Base-by-base conservation (phyloP, 140 eudicot species). In the Stevia rebaudiana region DNA sequence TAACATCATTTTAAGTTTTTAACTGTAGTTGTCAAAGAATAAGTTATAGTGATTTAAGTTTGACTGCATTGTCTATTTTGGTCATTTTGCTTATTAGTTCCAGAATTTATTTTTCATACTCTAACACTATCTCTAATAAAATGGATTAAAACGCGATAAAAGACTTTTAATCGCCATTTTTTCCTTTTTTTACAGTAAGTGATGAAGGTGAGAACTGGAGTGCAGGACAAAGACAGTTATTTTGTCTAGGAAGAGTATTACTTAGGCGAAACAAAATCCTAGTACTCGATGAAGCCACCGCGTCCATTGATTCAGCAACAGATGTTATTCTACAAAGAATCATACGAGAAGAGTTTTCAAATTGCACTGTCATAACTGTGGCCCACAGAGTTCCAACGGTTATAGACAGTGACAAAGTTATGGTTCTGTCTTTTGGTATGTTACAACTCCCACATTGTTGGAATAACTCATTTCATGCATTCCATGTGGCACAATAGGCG, bases 361-460 rank as follows among this genome's bases (percentile, higher is more conserved):
- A 64, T 30, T 87, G 95, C 79, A 90, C 97, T 0, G 95, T 90
- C 4, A 71, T 86, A 64, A 90, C 97, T 0, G 82, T 90, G 3
- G 97, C 97, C 17, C 95, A 90, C 65, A 76, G 97, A 35, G 88
- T 90, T 59, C 95, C 97, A 25, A 90, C 97, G 1, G 95, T 90
- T 36, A 78, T 84, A 52, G 95, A 90, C 36, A 86, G 95, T 43
- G 88, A 86, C 81, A 84, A 82, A 88, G 95, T 90, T 46, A 82
- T 90, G 94, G 90, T 87, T 74, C 84, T 90, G 41, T 82, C 94
- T 46, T 84, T 64, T 59, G 97, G 97, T 90, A 80, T 1, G 84
- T 13, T 11, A 5, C 11, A 3, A 3, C 24, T 55, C 47, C 37
- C 51, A 24, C 47, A 36, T 67, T 2, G 28, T 18, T 12, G 12